These are phyloP conservation scores for Schizothecium vesticola DNA, from an alignment of 495 filamentous ascomycete species.

Conservation along the genomic window DNA sequence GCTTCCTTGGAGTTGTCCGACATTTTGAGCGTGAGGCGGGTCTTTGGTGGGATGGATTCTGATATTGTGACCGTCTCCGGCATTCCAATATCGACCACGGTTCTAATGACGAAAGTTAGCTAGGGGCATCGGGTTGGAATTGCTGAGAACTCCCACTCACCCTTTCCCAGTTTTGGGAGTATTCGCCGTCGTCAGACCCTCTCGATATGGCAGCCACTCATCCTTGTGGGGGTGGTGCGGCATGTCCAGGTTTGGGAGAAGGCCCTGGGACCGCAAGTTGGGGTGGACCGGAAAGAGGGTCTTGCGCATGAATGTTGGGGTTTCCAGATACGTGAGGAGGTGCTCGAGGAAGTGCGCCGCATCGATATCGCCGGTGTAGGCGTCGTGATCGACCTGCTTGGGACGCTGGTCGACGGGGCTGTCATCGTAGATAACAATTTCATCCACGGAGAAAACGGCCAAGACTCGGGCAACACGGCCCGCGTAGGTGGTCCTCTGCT, in stretches of 20 bases:
- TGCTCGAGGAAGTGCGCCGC: conserved; percentile 68
- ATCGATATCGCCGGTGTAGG: conserved; percentile 59
- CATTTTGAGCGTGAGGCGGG: conserved; percentile 63
- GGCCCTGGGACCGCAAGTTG: conserved; percentile 58
- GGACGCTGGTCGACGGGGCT: conserved; percentile 35
- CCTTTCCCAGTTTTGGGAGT: conserved; percentile 33
- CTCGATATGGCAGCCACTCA: conserved; percentile 66
- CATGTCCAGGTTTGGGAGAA: conserved; percentile 67
- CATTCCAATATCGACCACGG: conserved; percentile 57
- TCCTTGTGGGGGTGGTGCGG: conserved; percentile 63
- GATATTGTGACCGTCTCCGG: conserved; percentile 47
- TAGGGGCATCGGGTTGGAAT: background rate
- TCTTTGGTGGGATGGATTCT: conserved; percentile 50
- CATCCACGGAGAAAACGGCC: conserved; percentile 72
- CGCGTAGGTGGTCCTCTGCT: conserved; percentile 59
- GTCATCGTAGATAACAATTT: conserved; percentile 71
- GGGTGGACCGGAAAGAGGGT: conserved; percentile 65
- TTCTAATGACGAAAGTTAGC: conserved; percentile 25
- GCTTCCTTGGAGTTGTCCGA: conserved; percentile 31
- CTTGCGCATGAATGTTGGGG: conserved; percentile 66
- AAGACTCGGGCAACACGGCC: conserved; percentile 66
- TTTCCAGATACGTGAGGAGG: conserved; percentile 68
- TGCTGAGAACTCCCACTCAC: conserved; percentile 9
- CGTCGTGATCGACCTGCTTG: conserved; percentile 37
- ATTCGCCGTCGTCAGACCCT: conserved; percentile 54